These are phyloP conservation scores for Plasmodium gonderi DNA, from an alignment of 169 alveolate species.

Conservation along the genomic window DNA sequence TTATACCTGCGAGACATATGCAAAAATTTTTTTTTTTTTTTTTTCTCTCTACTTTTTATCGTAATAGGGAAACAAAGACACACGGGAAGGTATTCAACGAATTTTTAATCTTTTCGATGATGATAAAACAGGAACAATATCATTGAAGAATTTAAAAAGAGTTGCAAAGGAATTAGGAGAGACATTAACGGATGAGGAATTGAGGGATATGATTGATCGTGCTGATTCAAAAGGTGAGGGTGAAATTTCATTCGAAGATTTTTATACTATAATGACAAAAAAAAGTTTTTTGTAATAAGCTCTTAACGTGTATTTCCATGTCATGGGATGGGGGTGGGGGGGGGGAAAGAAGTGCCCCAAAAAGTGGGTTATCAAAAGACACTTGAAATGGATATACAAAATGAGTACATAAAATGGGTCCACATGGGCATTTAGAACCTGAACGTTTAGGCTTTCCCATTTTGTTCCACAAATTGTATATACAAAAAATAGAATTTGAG, in stretches of 20 bases:
- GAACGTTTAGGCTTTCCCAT: too few relatives aligned
- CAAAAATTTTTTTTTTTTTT: background rate
- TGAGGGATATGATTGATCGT: conserved; percentile 98
- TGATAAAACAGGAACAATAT: conserved; percentile 96
- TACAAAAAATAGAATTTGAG: too few relatives aligned
- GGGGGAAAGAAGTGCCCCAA: background rate
- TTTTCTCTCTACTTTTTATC: background rate
- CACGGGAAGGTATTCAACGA: conserved; percentile 97
- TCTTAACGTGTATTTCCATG: conserved; percentile 6
- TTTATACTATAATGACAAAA: conserved; percentile 98
- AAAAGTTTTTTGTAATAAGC: conserved; percentile 93
- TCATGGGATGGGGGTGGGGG: too few relatives aligned
- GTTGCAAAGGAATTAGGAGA: conserved; percentile 99
- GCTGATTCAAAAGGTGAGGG: conserved; percentile 99
- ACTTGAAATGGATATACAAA: background rate
- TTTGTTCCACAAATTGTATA: too few relatives aligned
- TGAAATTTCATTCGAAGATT: conserved; percentile 98
- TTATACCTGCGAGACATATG: too few relatives aligned
- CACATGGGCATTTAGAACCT: too few relatives aligned
- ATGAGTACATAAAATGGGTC: too few relatives aligned
- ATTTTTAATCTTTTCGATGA: conserved; percentile 98
- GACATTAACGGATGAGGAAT: conserved; percentile 97
- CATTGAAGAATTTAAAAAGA: conserved; percentile 95
- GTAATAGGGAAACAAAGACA: conserved; percentile 95
- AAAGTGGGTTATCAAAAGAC: background rate